Evolutionary conservation across 164 flowering plant genomes (phyloP), one percentile per base, ranked within the genome.

Genomic region (Vitis riparia): DNA sequence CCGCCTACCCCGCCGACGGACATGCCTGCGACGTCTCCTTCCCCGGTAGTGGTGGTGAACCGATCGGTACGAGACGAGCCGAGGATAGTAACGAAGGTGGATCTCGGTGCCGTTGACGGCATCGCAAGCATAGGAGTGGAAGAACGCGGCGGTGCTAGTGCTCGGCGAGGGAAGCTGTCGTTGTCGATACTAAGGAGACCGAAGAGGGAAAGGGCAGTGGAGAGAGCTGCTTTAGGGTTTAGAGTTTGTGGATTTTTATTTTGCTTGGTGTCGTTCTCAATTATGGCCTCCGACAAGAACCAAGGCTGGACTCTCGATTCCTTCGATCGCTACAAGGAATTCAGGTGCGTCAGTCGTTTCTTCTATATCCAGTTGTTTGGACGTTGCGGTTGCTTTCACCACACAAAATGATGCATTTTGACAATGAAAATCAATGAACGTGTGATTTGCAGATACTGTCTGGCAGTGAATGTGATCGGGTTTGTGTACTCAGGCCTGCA

Each of bases 231-330:
- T 55, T 55, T 87, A 32, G 83, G 71, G 53, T 76, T 78, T 16
- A 81, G 91, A 78, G 56, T 82, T 59, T 74, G 74, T 68, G 87
- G 79, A 44, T 70, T 81, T 32, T 71, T 75, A 64, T 69, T 81
- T n/a, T 82, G 89, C 51, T 72, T 85, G 83, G 62, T 79, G 11
- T 79, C 89, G 8, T 82, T 87, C 67, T 79, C 91, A 1, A 81
- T 87, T 5, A 77, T 87, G 88, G 89, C 85, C 19, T 81, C 89
- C 50, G 85, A 85, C 70, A 79, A 69, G 69, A 63, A 82, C 65
- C 73, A 67, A 61, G 91, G 89, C 1, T 85, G 89, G 89, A 82
- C 83, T 62, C 70, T 79, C 49, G 89, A 85, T 65, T 85, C 89
- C 23, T 87, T 79, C 55, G 66, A 81, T 51, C 80, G 77, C 2